Conservation (phyloP, 208 protist genomes). For the Angomonas desouzai region DNA sequence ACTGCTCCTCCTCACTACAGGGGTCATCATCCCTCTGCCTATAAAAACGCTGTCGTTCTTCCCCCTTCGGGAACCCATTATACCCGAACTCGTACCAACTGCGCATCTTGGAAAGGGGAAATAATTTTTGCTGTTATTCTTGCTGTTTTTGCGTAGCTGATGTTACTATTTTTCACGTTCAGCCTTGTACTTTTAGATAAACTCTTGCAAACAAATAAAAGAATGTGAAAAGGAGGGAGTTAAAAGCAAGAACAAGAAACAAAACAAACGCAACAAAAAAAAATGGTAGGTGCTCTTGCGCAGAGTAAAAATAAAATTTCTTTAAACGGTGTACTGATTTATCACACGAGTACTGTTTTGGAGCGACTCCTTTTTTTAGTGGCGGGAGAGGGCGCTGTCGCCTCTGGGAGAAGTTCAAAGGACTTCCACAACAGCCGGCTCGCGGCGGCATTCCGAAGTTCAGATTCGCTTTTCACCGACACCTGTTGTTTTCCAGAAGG, state of each 20-base stretch:
- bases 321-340: background rate
- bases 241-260: background rate
- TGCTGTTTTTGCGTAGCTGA: background rate
- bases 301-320: background rate
- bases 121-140: background rate
- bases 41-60: conserved; percentile 74
- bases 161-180: background rate
- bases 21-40: conserved; percentile 80
- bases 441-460: conserved; percentile 33
- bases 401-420: conserved; percentile 20
- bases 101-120: conserved; percentile 36
- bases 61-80: conserved; percentile 73
- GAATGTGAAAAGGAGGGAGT: background rate
- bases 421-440: conserved; percentile 67
- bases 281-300: background rate
- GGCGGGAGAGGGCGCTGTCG: background rate
- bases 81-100: conserved; percentile 85
- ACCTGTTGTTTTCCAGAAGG: background rate
- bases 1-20: conserved; percentile 78
- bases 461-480: conserved; percentile 46
- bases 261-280: background rate
- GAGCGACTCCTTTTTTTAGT: conserved; percentile 6
- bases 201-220: background rate
- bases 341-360: background rate
- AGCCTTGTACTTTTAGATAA: background rate